Percentiles rank a stretch among this genome's conserved stretches.
phyloP scores from a whole-genome alignment of 768 basidiomycete species.

The Postia placenta region DNA sequence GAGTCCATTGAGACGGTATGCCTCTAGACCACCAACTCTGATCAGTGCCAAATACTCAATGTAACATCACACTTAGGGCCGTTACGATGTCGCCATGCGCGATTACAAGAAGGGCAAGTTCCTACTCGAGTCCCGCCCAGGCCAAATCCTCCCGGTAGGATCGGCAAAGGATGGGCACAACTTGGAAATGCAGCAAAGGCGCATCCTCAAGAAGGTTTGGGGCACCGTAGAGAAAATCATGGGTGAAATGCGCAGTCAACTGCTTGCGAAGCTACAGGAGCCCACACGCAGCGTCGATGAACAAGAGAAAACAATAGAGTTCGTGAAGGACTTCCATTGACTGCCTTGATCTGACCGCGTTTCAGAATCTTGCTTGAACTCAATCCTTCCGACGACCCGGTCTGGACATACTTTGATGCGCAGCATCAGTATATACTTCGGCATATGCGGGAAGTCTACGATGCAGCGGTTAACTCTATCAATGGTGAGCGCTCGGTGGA shows the following conservation, averaged over 20 bases:
- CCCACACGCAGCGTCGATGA: slow-evolving; percentile 79
- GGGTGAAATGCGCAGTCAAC: slow-evolving; percentile 77
- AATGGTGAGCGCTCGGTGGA: slow-evolving; percentile 32
- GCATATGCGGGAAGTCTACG: slow-evolving; percentile 62
- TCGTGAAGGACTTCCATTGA: slow-evolving; percentile 21
- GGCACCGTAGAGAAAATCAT: slow-evolving; percentile 90
- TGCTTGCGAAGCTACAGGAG: slow-evolving; percentile 79
- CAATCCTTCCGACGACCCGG: slow-evolving; percentile 80
- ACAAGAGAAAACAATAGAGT: slow-evolving; percentile 97
- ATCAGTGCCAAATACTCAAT: not conserved
- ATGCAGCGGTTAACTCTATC: slow-evolving; percentile 43
- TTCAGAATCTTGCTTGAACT: slow-evolving; percentile 82
- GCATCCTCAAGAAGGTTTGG: slow-evolving; percentile 97
- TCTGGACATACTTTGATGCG: slow-evolving; percentile 94
- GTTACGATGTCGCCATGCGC: slow-evolving; percentile 88
- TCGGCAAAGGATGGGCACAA: slow-evolving; percentile 51
- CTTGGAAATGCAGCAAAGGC: slow-evolving; percentile 75
- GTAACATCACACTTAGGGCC: slow-evolving; percentile 55
- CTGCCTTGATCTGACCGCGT: slow-evolving; percentile 9
- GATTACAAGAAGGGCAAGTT: slow-evolving; percentile 98
- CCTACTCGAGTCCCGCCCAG: slow-evolving; percentile 83
- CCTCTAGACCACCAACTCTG: slow-evolving; percentile 1
- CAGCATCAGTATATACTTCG: slow-evolving; percentile 86
- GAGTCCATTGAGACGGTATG: slow-evolving; percentile 86
- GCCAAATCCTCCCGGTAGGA: slow-evolving; percentile 71